phyloP scores from a whole-genome alignment of 1,284 basidiomycete species.

The Moesziomyces parantarcticus region DNA sequence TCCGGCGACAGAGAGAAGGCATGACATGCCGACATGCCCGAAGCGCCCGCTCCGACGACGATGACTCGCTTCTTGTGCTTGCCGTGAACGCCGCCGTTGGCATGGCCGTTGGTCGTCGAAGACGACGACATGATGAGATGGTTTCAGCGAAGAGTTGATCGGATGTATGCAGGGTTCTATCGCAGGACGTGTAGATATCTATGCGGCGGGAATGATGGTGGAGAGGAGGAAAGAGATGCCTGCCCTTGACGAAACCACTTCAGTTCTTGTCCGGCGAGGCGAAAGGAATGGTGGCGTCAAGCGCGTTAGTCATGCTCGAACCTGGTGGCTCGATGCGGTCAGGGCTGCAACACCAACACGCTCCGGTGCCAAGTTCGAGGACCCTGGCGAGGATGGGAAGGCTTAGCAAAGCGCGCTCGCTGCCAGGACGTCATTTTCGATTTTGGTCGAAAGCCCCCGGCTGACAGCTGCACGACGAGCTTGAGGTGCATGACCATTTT shows the following conservation, averaged over 20 bases:
- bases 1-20: conserved; percentile 53
- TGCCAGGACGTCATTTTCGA: conserved; percentile 11
- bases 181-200: no score
- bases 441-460: background rate
- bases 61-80: conserved; percentile 56
- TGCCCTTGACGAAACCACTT: no score
- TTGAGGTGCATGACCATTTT: background rate
- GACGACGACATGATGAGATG: conserved; percentile 7
- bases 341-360: background rate
- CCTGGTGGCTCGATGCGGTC: background rate
- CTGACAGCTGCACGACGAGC: conserved; percentile 8
- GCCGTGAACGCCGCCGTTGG: conserved; percentile 18
- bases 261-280: no score
- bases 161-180: no score
- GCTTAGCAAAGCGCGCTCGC: conserved; percentile 15
- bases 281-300: background rate
- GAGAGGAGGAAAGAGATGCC: background rate
- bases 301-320: background rate
- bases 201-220: no score
- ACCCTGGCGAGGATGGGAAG: background rate
- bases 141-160: background rate
- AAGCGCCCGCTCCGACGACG: conserved; percentile 56
- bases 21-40: conserved; percentile 59
- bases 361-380: background rate
- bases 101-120: conserved; percentile 8